Conservation (phyloP, 768 basidiomycete species). For the Lactarius akahatsu region DNA sequence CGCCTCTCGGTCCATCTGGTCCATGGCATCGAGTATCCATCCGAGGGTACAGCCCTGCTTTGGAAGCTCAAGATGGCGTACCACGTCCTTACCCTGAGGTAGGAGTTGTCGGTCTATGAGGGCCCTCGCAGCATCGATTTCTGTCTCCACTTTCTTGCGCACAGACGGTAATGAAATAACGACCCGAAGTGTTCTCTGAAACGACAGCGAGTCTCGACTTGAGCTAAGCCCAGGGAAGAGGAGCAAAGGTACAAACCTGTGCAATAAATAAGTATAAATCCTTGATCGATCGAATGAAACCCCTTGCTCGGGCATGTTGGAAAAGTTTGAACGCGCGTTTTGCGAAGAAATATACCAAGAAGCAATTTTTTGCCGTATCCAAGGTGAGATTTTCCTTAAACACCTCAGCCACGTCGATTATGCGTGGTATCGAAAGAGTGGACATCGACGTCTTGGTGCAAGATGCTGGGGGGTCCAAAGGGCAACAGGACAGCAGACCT, state of each 20-base stretch:
- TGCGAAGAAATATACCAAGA: constrained; percentile 60
- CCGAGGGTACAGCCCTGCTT: constrained; percentile 59
- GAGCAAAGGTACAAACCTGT: constrained; percentile 42
- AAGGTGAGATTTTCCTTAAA: constrained; percentile 20
- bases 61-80: constrained; percentile 67
- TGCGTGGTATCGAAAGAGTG: constrained; percentile 20
- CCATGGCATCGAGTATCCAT: constrained; percentile 79
- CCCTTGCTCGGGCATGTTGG: constrained; percentile 65
- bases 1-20: constrained; percentile 67
- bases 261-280: constrained; percentile 56
- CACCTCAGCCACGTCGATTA: constrained; percentile 13
- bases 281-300: constrained; percentile 45
- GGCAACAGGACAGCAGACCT: background rate
- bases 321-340: constrained; percentile 52
- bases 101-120: constrained; percentile 69
- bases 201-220: constrained; percentile 3
- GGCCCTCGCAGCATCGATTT: constrained; percentile 62
- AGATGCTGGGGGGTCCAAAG: background rate
- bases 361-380: constrained; percentile 53
- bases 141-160: constrained; percentile 55
- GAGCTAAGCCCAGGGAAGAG: background rate
- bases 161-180: constrained; percentile 61
- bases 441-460: constrained; percentile 11
- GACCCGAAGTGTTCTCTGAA: constrained; percentile 55
- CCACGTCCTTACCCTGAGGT: constrained; percentile 59